Base-by-base conservation (phyloP, 768 basidiomycete species). In the Tremella mesenterica region DNA sequence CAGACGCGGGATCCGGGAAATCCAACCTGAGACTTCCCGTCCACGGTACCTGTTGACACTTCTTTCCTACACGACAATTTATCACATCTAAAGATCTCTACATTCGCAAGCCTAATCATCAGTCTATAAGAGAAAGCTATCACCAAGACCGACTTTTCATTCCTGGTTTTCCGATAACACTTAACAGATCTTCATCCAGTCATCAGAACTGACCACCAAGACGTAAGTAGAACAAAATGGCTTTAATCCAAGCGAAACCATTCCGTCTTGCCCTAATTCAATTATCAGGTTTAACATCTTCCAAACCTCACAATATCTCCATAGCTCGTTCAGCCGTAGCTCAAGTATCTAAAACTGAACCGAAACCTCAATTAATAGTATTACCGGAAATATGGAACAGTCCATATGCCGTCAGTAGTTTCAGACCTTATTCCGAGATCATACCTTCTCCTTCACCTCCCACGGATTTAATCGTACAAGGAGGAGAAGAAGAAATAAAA, bases 251-350 rank as follows among this genome's bases (percentile, higher is more conserved):
- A 26, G 69, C 87, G 71, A 83, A 81, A 61, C 78, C 83, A 1
- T 96, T 96, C 75, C 84, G 79, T 18, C 79, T 99, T 49, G 89
- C 92, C 0, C 78, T 96, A 43, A 81, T 96, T 52, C 95, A 99
- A 72, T 81, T 99, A 3, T 88, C 88, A n/a, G 76, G 76, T 49
- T 76, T 87, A 30, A 79, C 83, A 18, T 60, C 79, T 0, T 80
- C 83, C 75, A 97, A 96, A 75, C 59, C 76, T 0, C 59, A 79
- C 14, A 97, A 96, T 71, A 77, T 99, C 53, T 77, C 76, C 41
- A 86, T 89, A 79, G 93, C 93, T 2, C 77, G 81, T 29, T 81
- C 84, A 31, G 83, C 85, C 80, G 81, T 95, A 48, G 66, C 79
- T n/a, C 81, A 80, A 61, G 93, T 65, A 4, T 51, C 60, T 28